phyloP scores from a whole-genome alignment of 140 eudicot species.

The Stevia rebaudiana region DNA sequence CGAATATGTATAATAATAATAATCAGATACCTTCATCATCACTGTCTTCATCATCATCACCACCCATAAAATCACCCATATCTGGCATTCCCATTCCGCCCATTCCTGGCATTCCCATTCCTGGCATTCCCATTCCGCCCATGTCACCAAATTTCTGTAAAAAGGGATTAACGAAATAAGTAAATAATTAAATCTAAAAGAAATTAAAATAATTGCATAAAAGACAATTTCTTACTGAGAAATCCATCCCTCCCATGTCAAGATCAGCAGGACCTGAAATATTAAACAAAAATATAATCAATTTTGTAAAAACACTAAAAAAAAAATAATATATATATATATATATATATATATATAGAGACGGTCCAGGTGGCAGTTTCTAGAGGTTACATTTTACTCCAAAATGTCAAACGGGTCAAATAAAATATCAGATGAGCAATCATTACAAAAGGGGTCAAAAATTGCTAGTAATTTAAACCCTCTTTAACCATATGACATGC shows the following conservation, averaged over 20 bases:
- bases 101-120: constrained; percentile 47
- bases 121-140: constrained; percentile 41
- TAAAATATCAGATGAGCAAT: neutral
- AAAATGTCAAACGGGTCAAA: neutral
- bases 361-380: neutral
- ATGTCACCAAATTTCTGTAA: constrained; percentile 63
- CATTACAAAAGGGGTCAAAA: neutral
- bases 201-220: too few relatives aligned
- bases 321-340: too few relatives aligned
- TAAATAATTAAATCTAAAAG: neutral
- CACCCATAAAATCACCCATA: constrained; percentile 50
- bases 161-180: neutral
- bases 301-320: neutral
- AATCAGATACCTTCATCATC: constrained; percentile 65
- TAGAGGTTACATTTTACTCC: neutral
- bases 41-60: constrained; percentile 53
- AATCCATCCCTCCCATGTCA: constrained; percentile 83
- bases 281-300: neutral
- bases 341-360: too few relatives aligned
- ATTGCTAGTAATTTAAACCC: neutral
- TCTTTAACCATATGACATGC: neutral
- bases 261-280: constrained; percentile 49
- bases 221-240: constrained; percentile 48
- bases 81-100: constrained; percentile 44
- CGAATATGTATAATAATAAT: neutral